Evolutionary conservation across 192 early-diverging fungal genomes (phyloP).

Genomic region (Entophlyctis luteolus): DNA sequence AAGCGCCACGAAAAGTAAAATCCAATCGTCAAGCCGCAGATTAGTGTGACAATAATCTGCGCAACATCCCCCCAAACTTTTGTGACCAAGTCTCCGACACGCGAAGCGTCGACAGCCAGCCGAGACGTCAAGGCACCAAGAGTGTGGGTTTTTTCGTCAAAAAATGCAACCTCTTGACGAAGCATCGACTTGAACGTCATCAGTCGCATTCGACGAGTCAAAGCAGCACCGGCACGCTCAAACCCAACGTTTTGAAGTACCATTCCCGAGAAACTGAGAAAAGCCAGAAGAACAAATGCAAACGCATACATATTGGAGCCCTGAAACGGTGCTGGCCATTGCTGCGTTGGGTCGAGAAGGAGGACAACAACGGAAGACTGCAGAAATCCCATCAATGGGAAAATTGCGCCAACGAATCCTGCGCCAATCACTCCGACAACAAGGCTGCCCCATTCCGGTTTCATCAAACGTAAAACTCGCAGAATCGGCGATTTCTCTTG

Average conservation of each 20-base stretch:
- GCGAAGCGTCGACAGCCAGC: constrained; percentile 72
- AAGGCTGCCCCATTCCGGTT: constrained; percentile 44
- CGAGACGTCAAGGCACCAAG: constrained; percentile 74
- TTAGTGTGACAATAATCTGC: constrained; percentile 11
- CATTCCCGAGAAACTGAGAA: constrained; percentile 53
- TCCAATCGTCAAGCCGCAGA: constrained; percentile 56
- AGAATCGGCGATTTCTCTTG: constrained; percentile 51
- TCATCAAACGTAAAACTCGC: constrained; percentile 51
- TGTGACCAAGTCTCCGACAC: constrained; percentile 54
- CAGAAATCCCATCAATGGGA: constrained; percentile 15
- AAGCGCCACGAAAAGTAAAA: constrained; percentile 77
- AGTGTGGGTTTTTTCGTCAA: constrained; percentile 57
- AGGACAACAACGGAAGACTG: constrained; percentile 26
- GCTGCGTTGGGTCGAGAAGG: constrained; percentile 33
- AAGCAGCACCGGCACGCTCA: constrained; percentile 35
- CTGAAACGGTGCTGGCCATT: constrained; percentile 26
- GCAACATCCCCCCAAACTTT: constrained; percentile 34
- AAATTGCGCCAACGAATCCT: constrained; percentile 6
- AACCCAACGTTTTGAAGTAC: constrained; percentile 46
- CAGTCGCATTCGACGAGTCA: constrained; percentile 43
- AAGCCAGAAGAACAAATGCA: constrained; percentile 58
- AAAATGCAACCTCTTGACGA: constrained; percentile 53
- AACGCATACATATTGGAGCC: constrained; percentile 54
- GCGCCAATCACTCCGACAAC: constrained; percentile 20
- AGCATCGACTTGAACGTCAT: constrained; percentile 40